Evolutionary conservation across 352 stramenopile genomes (phyloP), one percentile per base, ranked within the genome.

Genomic region (Phytopythium boreale): DNA sequence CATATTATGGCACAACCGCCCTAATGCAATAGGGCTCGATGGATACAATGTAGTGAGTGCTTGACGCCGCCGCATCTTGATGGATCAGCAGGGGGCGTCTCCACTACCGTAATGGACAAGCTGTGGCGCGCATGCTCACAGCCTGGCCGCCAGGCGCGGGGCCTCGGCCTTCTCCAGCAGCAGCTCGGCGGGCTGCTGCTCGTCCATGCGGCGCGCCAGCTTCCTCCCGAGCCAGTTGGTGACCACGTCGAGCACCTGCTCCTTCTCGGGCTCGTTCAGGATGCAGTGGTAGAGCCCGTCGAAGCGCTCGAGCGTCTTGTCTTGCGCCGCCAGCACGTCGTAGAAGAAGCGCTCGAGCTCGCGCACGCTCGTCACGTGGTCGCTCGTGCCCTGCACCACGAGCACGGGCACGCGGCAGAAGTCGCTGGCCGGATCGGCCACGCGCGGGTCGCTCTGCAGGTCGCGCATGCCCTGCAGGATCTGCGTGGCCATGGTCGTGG

Each of bases 301-400:
- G 39, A 91, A 80, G 19, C 79, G n/a, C 56, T 76, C 74, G 64
- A 88, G 83, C 58, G 76, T 67, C 71, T 91, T 90, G 78, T 91
- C 79, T 0, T 43, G 47, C 59, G 68, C 83, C 4, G 62, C 69
- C 46, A 89, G 63, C 24, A 56, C 49, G 49, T 71, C 66, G 6
- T 64, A 69, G 69, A 81, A 85, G 56, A 91, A 90, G 44, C 72
- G 62, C 27, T 77, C 64, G 2, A 78, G 76, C 27, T 77, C 50
- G 34, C 77, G 65, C 31, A 86, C 61, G 50, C 77, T 82, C 4
- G 74, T 74, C 49, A 84, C 69, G n/a, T 68, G 68, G 61, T 87
- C 77, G 50, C 59, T 60, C 19, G 75, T 77, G 12, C 77, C 77
- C 47, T 80, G 74, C 20, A 84, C 56, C 24, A 84, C 71, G 11